These are phyloP conservation scores for Salix caprea DNA, from an alignment of 345 rosid species.

Conservation along the genomic window DNA sequence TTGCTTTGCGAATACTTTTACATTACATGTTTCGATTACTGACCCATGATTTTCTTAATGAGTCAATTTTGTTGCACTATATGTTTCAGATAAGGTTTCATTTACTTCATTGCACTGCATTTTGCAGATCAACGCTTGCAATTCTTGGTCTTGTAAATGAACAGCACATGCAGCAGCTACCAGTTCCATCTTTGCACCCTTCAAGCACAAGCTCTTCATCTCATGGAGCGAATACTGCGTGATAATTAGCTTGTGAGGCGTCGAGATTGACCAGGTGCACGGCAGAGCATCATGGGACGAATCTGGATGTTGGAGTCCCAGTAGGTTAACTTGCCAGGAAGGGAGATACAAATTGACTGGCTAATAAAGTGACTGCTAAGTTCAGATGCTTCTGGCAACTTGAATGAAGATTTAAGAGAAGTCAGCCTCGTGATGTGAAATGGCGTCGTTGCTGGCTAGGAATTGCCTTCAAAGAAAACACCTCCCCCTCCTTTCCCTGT, in stretches of 20 bases:
- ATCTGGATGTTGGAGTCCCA: neutral
- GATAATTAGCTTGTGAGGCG: slow-evolving; percentile 13
- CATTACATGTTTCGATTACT: too few species aligned
- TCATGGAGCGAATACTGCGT: slow-evolving; percentile 51
- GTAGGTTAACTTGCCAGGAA: neutral
- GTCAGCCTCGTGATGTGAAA: neutral
- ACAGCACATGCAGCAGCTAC: slow-evolving; percentile 37
- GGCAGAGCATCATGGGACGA: neutral
- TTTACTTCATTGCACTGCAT: neutral
- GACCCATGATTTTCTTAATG: too few species aligned
- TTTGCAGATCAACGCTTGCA: slow-evolving; percentile 62
- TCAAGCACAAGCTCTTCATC: slow-evolving; percentile 56
- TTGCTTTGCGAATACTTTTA: too few species aligned
- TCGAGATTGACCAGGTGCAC: neutral
- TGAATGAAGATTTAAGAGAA: neutral
- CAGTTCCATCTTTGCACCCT: slow-evolving; percentile 42
- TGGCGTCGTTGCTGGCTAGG: neutral
- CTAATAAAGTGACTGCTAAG: too few species aligned
- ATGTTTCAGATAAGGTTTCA: too few species aligned
- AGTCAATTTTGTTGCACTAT: too few species aligned
- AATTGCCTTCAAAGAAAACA: neutral
- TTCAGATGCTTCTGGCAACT: neutral
- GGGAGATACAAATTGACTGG: neutral
- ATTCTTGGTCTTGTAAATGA: slow-evolving; percentile 70
- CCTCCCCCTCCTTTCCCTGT: neutral